Conservation (phyloP, 2,329 filamentous ascomycete species). For the Bimuria novae-zelandiae region DNA sequence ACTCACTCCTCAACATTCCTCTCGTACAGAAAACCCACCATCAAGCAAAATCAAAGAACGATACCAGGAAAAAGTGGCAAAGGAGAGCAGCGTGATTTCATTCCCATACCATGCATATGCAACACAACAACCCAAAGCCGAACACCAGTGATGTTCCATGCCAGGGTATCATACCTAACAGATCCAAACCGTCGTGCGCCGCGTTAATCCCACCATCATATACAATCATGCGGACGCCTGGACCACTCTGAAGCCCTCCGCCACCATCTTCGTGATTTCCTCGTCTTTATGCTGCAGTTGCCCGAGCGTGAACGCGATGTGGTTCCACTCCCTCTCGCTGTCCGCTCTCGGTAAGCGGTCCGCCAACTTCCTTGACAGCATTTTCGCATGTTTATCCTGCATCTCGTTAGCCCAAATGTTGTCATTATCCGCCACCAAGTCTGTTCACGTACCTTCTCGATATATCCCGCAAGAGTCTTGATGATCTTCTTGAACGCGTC, state of each 20-base stretch:
- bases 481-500: constrained; percentile 85
- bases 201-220: background rate
- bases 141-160: too few relatives aligned
- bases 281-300: constrained; percentile 92
- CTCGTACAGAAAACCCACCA: too few relatives aligned
- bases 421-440: background rate
- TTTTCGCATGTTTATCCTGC: constrained; percentile 95
- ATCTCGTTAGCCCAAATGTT: constrained; percentile 16
- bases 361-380: constrained; percentile 89
- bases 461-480: constrained; percentile 91
- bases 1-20: too few relatives aligned
- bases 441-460: constrained; percentile 93
- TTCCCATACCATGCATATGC: background rate
- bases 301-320: constrained; percentile 90
- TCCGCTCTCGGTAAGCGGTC: constrained; percentile 84
- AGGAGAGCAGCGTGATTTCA: background rate
- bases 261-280: constrained; percentile 77
- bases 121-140: background rate
- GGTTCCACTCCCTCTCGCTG: constrained; percentile 94
- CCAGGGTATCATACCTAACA: background rate
- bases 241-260: constrained; percentile 70
- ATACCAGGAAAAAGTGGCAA: background rate
- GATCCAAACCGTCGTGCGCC: background rate
- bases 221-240: constrained; percentile 45
- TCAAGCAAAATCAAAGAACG: too few relatives aligned